These are phyloP conservation scores for Lodderomyces metapsilosis DNA, from an alignment of 1,139 yeast species.

Conservation along the genomic window DNA sequence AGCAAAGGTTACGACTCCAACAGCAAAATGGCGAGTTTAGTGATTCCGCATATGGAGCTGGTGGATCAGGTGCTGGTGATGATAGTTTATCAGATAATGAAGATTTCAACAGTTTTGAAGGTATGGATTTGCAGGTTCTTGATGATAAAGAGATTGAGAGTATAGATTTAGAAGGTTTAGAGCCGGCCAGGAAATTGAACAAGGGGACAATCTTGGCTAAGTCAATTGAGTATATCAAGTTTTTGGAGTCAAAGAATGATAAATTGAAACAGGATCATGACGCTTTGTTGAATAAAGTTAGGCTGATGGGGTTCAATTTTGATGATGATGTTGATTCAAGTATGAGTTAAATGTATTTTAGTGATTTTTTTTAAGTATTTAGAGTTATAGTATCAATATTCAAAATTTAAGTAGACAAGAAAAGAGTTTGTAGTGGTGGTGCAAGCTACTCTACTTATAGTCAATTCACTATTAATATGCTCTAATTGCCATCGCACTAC, in stretches of 20 bases:
- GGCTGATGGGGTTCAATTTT: slow-evolving; percentile 19
- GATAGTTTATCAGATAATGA: slow-evolving; percentile 3
- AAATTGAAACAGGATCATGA: slow-evolving; percentile 35
- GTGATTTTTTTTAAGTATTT: background rate
- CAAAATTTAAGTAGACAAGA: too few relatives aligned
- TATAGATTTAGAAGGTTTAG: slow-evolving; percentile 41
- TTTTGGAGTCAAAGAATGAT: slow-evolving; percentile 39
- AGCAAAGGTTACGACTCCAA: slow-evolving; percentile 13
- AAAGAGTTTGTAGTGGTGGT: too few relatives aligned
- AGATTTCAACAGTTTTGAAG: background rate
- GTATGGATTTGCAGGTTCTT: slow-evolving; percentile 3
- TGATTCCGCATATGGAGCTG: slow-evolving; percentile 10
- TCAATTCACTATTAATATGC: too few relatives aligned
- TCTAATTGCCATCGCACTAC: too few relatives aligned
- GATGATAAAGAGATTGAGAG: slow-evolving; percentile 12
- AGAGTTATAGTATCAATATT: too few relatives aligned
- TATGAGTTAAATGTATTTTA: background rate
- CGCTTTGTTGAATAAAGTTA: slow-evolving; percentile 24
- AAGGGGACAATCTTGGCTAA: slow-evolving; percentile 47
- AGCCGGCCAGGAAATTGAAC: slow-evolving; percentile 45
- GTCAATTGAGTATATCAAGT: slow-evolving; percentile 45
- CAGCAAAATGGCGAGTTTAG: slow-evolving; percentile 13
- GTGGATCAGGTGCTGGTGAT: slow-evolving; percentile 4
- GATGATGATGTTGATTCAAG: slow-evolving; percentile 13
- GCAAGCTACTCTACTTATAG: too few relatives aligned